Base-by-base conservation (phyloP, 2,329 filamentous ascomycete species). In the Cercospora berteroae region DNA sequence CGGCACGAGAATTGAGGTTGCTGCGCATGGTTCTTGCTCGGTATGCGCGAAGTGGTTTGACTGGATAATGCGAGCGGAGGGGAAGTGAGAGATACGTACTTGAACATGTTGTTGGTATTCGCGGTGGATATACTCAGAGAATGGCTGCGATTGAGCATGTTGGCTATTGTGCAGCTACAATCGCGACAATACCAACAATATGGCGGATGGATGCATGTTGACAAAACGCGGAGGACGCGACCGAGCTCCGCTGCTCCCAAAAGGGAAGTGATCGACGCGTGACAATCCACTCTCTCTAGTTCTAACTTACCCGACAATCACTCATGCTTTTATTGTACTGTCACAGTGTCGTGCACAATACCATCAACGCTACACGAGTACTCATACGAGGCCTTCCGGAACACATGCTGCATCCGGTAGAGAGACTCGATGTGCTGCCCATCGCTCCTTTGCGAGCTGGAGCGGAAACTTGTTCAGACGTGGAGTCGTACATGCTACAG, bases 101-200 rank as follows among this genome's bases (percentile, higher is more conserved):
- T 55, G 48, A 55, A 55, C 48, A 55, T 55, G 23, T 23, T 55
- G 48, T 55, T 55, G 23, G 48, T 55, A 29, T 23, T 25, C 48
- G 48, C 48, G 12, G 48, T 55, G 48, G 48, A 55, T 55, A 55
- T 55, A 25, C 48, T 55, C 5, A 55, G 48, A 55, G 48, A 55
- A 55, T 55, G 48, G 48, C 48, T 55, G 48, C 48, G 48, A 55
- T 27, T 55, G 23, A 55, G 48, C 48, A 55, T 55, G 48, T 55
- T 55, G 48, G 10, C 23, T 55, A 55, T 55, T 55, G 48, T 55
- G 4, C 48, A 2, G 20, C 23, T 55, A 55, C 48, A 55, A 55
- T 55, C 16, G 23, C 23, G 48, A 55, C 48, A 55, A 55, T 55
- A 27, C 48, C 23, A 25, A n/a, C 48, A 27, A 29, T 42, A 42